Conservation (phyloP, 345 rosid species). For the Acer negundo region DNA sequence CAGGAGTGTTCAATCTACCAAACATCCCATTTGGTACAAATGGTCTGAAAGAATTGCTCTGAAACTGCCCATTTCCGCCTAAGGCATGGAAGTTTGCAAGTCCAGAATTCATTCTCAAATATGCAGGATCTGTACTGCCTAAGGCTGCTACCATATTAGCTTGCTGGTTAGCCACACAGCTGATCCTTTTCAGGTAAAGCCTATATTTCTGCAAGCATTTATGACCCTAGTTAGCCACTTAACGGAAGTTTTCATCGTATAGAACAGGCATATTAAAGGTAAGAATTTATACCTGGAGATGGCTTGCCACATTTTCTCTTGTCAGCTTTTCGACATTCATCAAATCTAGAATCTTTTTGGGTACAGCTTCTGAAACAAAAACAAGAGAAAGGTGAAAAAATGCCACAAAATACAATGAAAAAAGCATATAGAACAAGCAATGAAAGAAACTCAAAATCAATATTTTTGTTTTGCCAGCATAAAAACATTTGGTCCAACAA, state of each 20-base stretch:
- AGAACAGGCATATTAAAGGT: background rate
- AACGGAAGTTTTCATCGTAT: background rate
- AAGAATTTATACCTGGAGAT: constrained; percentile 69
- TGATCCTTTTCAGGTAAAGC: constrained; percentile 72
- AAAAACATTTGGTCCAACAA: background rate
- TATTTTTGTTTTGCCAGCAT: background rate
- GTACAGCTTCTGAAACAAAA: constrained; percentile 83
- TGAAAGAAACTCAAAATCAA: background rate
- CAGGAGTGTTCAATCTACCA: constrained; percentile 65
- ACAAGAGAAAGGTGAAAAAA: background rate
- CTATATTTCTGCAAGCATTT: constrained; percentile 67
- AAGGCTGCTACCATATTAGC: constrained; percentile 59
- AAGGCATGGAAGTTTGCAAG: constrained; percentile 49
- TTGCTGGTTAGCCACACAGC: constrained; percentile 65
- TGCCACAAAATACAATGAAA: background rate
- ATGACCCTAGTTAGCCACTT: constrained; percentile 22
- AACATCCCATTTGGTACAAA: constrained; percentile 61
- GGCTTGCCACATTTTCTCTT: constrained; percentile 95
- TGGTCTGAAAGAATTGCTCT: constrained; percentile 51
- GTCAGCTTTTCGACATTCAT: constrained; percentile 91
- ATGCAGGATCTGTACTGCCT: constrained; percentile 56
- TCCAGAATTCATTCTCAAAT: constrained; percentile 60
- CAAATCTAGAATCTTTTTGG: constrained; percentile 88
- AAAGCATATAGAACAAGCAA: background rate
- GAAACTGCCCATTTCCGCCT: constrained; percentile 54